Percentiles rank a stretch among this genome's conserved stretches.
phyloP scores from a whole-genome alignment of 2,329 filamentous ascomycete species.

The Neofusicoccum parvum region DNA sequence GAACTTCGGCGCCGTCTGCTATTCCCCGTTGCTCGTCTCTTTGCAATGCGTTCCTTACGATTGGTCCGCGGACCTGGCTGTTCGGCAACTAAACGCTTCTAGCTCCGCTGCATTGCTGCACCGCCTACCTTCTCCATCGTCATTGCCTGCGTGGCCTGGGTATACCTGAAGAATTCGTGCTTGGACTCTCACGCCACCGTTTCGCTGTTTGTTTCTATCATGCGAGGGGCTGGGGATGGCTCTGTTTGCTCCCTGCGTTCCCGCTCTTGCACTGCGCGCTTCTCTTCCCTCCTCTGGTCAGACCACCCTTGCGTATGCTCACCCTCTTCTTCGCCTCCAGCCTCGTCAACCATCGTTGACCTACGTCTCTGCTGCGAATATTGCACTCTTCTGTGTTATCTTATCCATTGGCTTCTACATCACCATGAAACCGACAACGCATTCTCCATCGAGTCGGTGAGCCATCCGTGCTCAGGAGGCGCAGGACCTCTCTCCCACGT shows the following conservation, averaged over 20 bases:
- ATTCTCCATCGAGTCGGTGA: too few relatives aligned
- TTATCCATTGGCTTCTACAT: background rate
- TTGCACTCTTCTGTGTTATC: background rate
- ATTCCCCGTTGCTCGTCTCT: background rate
- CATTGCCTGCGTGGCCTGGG: background rate
- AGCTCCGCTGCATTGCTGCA: background rate
- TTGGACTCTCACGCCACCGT: background rate
- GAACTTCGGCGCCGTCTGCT: background rate
- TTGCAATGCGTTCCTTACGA: background rate
- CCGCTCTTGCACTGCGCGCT: background rate
- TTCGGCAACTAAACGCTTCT: background rate
- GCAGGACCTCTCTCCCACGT: too few relatives aligned
- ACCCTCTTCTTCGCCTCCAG: background rate
- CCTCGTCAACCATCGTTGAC: background rate
- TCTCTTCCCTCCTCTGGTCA: background rate
- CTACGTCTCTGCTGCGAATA: background rate
- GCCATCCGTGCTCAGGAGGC: too few relatives aligned
- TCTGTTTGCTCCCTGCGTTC: background rate
- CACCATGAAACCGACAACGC: too few relatives aligned
- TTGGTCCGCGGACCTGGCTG: background rate
- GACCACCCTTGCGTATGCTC: too few relatives aligned
- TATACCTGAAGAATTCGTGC: background rate
- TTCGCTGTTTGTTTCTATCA: background rate
- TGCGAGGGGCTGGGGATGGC: background rate
- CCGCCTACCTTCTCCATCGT: background rate